Evolutionary conservation across 805 yeast species (phyloP), one percentile per base, ranked within the genome.

Genomic region (Kockiozyma suomiensis): DNA sequence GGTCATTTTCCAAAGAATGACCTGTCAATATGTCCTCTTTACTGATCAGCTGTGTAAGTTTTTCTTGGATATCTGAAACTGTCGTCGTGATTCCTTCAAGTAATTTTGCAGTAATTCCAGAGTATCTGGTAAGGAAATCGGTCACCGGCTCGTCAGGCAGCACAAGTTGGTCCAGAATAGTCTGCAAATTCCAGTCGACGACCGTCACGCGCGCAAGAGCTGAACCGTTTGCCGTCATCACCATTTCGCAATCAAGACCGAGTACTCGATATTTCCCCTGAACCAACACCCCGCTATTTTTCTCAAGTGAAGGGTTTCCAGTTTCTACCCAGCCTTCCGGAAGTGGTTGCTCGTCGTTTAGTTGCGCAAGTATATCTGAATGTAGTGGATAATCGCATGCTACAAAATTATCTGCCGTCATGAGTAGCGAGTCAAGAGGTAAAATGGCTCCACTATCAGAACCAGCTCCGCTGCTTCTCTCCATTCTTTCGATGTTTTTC

Each of bases 211-310:
- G 78, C 0, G 98, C 84, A 42, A 93, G 76, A 0, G 83, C 96
- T 43, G 80, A 79, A 10, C 90, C 91, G 1, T 69, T 63, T 0
- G 76, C 81, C 0, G 92, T 74, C 59, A 79, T 75, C 71, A 97
- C 90, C 90, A 93, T 94, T 74, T 93, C 99, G 77, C 99, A 94
- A 74, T 93, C 99, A 19, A 94, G 66, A 0, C 96, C 94, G 75
- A 83, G 90, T 0, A 87, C 61, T 10, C 45, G 19, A 30, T 54
- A 58, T 15, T 50, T 52, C 12, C 40, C 64, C 47, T 62, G 61
- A 17, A 52, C 61, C 23, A 59, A 17, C 13, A 28, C 43, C 37
- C 17, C 38, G 38, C 15, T 52, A n/a, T n/a, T n/a, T 35, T 15
- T 46, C 46, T 19, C 49, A 19, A 82, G 58, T 85, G 0, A 80